Base-by-base conservation (phyloP, 2,329 filamentous ascomycete genomes). In the Eutypa lata region DNA sequence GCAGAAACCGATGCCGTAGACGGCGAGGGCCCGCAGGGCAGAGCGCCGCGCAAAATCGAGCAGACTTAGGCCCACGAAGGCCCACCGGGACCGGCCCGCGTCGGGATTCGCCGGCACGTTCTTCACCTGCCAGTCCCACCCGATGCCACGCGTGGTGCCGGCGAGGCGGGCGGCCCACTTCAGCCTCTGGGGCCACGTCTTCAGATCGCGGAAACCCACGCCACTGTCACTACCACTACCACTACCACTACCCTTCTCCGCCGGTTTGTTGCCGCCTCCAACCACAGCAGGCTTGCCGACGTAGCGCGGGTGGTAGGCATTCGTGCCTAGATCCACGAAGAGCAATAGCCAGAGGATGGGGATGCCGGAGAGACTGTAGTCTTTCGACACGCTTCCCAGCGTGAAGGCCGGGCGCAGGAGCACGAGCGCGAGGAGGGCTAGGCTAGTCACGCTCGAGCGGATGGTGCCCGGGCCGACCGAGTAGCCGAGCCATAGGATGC, bases 91-190 rank as follows among this genome's bases (percentile, higher is more conserved):
- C n/a, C 16, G 45, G 10, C 50, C 18, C 16, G 49, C 49, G 2
- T 33, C 42, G 10, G 50, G 47, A 44, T 56, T 49, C 14, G 19
- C 43, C 31, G 55, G 51, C 24, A 57, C 53, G 40, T 52, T 49
- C 37, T 59, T 59, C 6, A 59, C 57, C 43, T 53, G 46, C 57
- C 57, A 59, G 33, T 57, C 42, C 57, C 57, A 59, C 2, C 57
- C 55, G 33, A 59, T 50, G 8, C 57, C 57, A 22, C 57, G 53
- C 44, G 46, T 26, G 2, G 55, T 50, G 13, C 38, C 26, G 13
- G 48, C 22, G 28, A 57, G 24, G 21, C 53, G 42, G 2, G 52
- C 6, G 13, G 51, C 43, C 53, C 53, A 59, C 18, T 22, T 38
- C 21, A 57, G 47, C 42, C 48, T 54, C 51, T 53, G 43, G 47